Conservation (phyloP, 208 protist species). For the Leishmania major region DNA sequence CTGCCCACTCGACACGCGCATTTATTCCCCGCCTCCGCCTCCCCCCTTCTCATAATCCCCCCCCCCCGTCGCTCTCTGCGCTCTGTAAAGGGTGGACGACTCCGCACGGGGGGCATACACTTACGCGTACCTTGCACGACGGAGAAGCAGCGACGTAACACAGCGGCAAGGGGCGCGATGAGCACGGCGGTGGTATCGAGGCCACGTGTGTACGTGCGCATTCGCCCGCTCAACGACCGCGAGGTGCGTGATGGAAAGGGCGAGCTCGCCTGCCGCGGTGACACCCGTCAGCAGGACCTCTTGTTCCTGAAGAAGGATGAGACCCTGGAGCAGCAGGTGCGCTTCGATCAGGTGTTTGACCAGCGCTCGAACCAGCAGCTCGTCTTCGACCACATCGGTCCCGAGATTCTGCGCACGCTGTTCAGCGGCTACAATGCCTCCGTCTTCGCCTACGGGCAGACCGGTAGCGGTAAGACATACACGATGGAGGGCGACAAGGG, state of each 20-base stretch:
- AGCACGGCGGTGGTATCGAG: constrained; percentile 76
- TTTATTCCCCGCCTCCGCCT: neutral
- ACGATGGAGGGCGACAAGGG: constrained; percentile 85
- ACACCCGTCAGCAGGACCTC: constrained; percentile 63
- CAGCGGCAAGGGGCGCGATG: constrained; percentile 29
- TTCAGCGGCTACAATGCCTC: constrained; percentile 92
- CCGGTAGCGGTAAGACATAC: constrained; percentile 94
- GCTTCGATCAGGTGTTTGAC: constrained; percentile 89
- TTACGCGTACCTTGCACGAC: neutral
- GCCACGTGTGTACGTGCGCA: constrained; percentile 89
- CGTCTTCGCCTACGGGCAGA: constrained; percentile 97
- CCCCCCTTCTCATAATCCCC: too few relatives aligned
- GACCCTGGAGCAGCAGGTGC: constrained; percentile 62
- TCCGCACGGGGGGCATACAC: neutral
- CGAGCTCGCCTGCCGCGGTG: constrained; percentile 63
- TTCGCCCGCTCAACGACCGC: constrained; percentile 86
- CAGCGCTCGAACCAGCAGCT: constrained; percentile 36
- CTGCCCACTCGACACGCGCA: neutral
- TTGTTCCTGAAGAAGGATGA: constrained; percentile 82
- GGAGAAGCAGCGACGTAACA: neutral
- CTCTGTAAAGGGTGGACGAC: neutral
- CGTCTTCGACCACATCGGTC: constrained; percentile 70
- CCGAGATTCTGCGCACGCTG: constrained; percentile 71
- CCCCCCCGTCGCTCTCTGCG: neutral
- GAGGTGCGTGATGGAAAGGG: constrained; percentile 74